These are phyloP conservation scores for Kentomonas sorsogonicus DNA, from an alignment of 208 protist genomes.

Conservation along the genomic window DNA sequence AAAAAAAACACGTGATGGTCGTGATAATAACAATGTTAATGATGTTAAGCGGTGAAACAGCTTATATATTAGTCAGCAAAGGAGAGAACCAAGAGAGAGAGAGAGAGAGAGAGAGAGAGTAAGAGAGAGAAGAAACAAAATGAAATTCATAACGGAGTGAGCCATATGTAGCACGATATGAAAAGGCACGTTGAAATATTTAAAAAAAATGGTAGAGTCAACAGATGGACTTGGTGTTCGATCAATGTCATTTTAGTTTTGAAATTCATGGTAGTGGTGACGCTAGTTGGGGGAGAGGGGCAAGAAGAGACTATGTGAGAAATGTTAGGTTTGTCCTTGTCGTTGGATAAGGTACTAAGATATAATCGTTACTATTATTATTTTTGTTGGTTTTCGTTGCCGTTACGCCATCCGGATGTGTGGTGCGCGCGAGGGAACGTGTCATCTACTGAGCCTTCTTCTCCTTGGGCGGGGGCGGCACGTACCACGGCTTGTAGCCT, in stretches of 20 bases:
- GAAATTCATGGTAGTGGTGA: background rate
- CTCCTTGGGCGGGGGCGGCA: conserved; percentile 11
- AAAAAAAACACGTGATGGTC: background rate
- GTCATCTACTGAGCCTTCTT: conserved; percentile 1
- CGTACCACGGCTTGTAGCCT: conserved; percentile 35
- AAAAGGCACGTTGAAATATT: too few relatives aligned
- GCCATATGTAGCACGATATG: too few relatives aligned
- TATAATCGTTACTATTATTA: background rate
- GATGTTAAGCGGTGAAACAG: conserved; percentile 6
- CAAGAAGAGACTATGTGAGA: background rate
- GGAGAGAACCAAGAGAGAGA: conserved; percentile 7
- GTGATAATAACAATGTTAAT: background rate
- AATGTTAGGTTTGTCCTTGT: background rate
- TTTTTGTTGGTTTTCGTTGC: background rate
- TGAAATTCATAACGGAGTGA: too few relatives aligned
- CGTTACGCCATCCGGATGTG: background rate
- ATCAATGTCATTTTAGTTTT: too few relatives aligned
- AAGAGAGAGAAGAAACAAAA: too few relatives aligned
- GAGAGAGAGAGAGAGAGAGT: too few relatives aligned
- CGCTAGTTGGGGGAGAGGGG: background rate
- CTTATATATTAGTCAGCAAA: conserved; percentile 4
- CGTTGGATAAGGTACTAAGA: background rate
- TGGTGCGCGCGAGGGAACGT: background rate
- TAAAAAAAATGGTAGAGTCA: too few relatives aligned
- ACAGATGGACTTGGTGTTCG: too few relatives aligned